Evolutionary conservation across 305 asterid species (phyloP), one percentile per base, ranked within the genome.

Genomic region (Withania somnifera): DNA sequence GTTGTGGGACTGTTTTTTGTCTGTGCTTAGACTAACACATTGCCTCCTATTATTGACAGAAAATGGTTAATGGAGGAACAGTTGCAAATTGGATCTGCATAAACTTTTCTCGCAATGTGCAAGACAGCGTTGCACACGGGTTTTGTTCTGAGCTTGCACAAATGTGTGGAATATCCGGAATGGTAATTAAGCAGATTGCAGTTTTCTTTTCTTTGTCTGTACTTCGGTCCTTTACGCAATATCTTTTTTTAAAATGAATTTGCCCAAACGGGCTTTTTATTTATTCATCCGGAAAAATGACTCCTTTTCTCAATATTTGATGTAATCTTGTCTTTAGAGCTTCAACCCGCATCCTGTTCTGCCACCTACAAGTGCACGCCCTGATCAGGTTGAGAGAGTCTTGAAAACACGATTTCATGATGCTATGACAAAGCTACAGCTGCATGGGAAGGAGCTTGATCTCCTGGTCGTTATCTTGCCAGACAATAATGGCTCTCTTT

Each of bases 401-500:
- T 52, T 96, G 83, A 94, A 92, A 87, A 88, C 97, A 50, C 89
- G 93, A 81, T 93, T 85, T 86, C 92, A 88, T 83, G 99, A 94
- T 32, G 95, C 92, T 64, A 88, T 90, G 93, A 80, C 92, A 1
- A 88, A 82, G 64, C 84, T 94, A 79, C 92, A 83, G 83, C 89
- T 92, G 22, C 88, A 88, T 6, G 87, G 85, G 86, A 96, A 88
- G 87, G 98, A 94, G 82, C 95, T 94, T 15, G 99, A 96, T 87
- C 89, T 96, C 88, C 91, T 96, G 60, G 87, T 96, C 61, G 99
- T 89, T 69, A 88, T 95, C 76, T 85, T 95, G 50, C 99, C 99
- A 0, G 99, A 95, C 85, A 94, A 94, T 78, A 95, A 95, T 82
- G 98, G 98, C 40, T 90, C 98, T 47, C 97, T 95, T 51, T 95